Evolutionary conservation across 2,329 filamentous ascomycete genomes (phyloP).

Genomic region (Apiospora arundinis): DNA sequence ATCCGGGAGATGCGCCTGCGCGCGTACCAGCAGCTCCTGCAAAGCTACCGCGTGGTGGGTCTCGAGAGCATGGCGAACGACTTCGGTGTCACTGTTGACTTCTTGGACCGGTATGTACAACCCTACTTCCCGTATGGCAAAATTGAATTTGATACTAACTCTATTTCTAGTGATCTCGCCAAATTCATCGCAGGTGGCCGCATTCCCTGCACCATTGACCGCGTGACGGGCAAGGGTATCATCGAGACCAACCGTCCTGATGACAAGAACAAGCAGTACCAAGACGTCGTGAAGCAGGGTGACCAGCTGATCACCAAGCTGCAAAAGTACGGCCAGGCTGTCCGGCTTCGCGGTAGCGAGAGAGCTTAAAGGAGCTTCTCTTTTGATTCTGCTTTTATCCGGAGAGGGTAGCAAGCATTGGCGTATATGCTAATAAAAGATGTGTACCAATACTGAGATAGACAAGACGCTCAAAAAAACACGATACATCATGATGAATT

Average conservation of each 20-base stretch:
- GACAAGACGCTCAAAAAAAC: slow-evolving; percentile 1
- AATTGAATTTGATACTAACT: slow-evolving; percentile 21
- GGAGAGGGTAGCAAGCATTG: neutral
- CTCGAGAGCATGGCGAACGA: slow-evolving; percentile 95
- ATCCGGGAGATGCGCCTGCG: slow-evolving; percentile 97
- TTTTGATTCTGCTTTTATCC: neutral
- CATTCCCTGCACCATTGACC: slow-evolving; percentile 96
- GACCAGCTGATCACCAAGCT: slow-evolving; percentile 98
- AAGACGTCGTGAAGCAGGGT: slow-evolving; percentile 95
- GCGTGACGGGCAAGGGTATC: slow-evolving; percentile 92
- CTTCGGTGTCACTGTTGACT: slow-evolving; percentile 97
- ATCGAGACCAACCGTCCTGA: slow-evolving; percentile 98
- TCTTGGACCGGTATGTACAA: slow-evolving; percentile 80
- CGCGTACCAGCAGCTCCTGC: slow-evolving; percentile 94
- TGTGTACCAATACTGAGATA: slow-evolving; percentile 22
- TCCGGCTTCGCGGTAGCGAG: slow-evolving; percentile 92
- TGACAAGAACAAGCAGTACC: slow-evolving; percentile 99
- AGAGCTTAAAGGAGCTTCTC: slow-evolving; percentile 64
- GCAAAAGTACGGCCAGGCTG: slow-evolving; percentile 98
- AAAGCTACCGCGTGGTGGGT: slow-evolving; percentile 97
- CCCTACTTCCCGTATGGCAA: neutral
- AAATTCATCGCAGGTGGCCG: slow-evolving; percentile 96
- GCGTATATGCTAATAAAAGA: slow-evolving; percentile 4
- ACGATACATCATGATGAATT: slow-evolving; percentile 12
- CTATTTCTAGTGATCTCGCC: slow-evolving; percentile 75